Evolutionary conservation across 106 monocot genomes (phyloP).

Genomic region (Platanthera guangdongensis): DNA sequence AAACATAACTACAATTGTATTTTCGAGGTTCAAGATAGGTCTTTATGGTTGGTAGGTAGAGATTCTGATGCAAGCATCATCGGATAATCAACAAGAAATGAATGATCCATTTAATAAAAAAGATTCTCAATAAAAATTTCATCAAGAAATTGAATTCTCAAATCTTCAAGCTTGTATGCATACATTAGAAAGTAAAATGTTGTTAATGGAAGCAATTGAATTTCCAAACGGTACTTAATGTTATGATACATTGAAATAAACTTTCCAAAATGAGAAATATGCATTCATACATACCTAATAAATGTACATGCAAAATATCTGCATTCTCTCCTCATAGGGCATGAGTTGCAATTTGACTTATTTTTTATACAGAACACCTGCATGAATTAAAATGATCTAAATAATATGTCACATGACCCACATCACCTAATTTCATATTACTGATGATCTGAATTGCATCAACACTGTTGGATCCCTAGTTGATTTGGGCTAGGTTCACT

Average conservation of each 20-base stretch:
- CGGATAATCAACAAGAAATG: background rate
- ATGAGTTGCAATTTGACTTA: constrained; percentile 73
- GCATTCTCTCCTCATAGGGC: constrained; percentile 72
- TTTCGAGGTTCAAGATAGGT: background rate
- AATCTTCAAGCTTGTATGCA: background rate
- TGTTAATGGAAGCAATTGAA: background rate
- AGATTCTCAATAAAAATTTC: background rate
- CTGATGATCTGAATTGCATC: background rate
- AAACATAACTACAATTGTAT: background rate
- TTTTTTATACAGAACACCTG: constrained; percentile 82
- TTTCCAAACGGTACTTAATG: background rate
- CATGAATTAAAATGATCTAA: constrained; percentile 8
- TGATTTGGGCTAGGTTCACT: no score
- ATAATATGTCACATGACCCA: background rate
- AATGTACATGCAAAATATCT: constrained; percentile 76
- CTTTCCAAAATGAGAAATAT: background rate
- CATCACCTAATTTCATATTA: background rate
- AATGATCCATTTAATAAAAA: background rate
- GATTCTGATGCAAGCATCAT: background rate
- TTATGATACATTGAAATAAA: background rate
- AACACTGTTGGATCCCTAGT: no score
- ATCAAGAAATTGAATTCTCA: background rate
- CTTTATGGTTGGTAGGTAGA: background rate
- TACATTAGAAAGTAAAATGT: background rate
- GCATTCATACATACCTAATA: constrained; percentile 30